Evolutionary conservation across 106 monocot species (phyloP), one percentile per base, ranked within the genome.

Genomic region (Chionographis japonica): DNA sequence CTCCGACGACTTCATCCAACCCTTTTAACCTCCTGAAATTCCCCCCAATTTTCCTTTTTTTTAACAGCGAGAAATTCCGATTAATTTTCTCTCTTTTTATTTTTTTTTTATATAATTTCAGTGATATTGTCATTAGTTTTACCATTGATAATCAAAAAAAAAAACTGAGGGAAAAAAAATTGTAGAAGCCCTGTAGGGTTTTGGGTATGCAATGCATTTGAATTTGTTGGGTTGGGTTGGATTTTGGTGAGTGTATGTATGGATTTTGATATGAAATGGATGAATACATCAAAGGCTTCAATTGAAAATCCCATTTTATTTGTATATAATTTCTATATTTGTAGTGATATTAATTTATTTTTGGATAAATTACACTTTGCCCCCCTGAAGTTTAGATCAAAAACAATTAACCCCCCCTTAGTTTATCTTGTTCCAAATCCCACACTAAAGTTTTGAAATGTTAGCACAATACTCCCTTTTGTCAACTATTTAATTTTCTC

Each of bases 1-100:
- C 70, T 88, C 84, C 52, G 88, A 78, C 37, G 88, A 78, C 52
- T 88, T 81, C 69, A 67, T 88, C 52, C 77, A 68, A 27, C 80
- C 71, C 3, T 79, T 59, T 62, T 79, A 58, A 76, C 12, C 16
- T 36, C 5, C 4, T 7, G 55, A 56, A 46, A 40, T 11, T 37
- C 36, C 27, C 50, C 17, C 20, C 17, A 20, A 15, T 37, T 16
- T 16, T n/a, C 18, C 9, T 63, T 46, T 46, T 10, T 43, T 63
- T 17, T 46, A 27, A 7, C 14, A 63, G 40, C 16, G 1, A 38
- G 40, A 63, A 38, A 63, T 4, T 10, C 27, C 27, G 27, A 9
- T 19, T 40, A 12, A 15, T 50, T 40, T 43, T 12, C 16, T 19
- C 52, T 66, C 20, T 51, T 5, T 53, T 36, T 20, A 27, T 27